Conservation (phyloP, 2,329 filamentous ascomycete species). For the Cordyceps cicadae region DNA sequence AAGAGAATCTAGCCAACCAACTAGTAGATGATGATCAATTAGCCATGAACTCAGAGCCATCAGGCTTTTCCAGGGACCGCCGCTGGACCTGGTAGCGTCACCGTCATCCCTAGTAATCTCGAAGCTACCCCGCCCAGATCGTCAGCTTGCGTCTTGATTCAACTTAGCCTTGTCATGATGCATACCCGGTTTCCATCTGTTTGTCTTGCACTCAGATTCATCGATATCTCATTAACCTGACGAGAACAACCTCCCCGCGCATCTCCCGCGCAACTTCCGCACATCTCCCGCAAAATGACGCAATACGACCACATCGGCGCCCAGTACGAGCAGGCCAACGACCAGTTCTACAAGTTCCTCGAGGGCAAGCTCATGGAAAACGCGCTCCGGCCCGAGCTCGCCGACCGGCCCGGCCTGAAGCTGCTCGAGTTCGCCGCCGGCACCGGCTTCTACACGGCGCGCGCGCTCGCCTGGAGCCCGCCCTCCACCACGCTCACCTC, state of each 20-base stretch:
- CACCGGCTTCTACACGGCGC: slow-evolving; percentile 7
- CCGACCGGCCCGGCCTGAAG: neutral
- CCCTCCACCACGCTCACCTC: neutral
- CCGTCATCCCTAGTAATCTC: neutral
- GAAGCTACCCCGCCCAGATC: neutral
- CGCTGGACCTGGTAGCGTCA: neutral
- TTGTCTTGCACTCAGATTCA: no score
- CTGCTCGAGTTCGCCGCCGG: slow-evolving; percentile 5
- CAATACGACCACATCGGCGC: slow-evolving; percentile 5
- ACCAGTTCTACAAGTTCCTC: slow-evolving; percentile 6
- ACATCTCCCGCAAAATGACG: neutral
- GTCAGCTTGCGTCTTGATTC: neutral
- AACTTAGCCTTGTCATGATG: neutral
- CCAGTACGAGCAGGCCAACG: neutral
- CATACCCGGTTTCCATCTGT: no score
- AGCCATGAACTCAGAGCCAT: no score
- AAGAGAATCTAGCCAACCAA: neutral
- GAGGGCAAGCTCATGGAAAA: neutral
- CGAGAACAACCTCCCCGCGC: neutral
- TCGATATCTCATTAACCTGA: neutral
- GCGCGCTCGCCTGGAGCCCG: neutral
- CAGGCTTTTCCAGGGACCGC: no score
- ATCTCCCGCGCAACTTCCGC: no score
- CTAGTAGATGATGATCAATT: neutral
- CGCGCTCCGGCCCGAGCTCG: neutral